These are phyloP conservation scores for Penicillium ucsense DNA, from an alignment of 495 filamentous ascomycete genomes.

Conservation along the genomic window DNA sequence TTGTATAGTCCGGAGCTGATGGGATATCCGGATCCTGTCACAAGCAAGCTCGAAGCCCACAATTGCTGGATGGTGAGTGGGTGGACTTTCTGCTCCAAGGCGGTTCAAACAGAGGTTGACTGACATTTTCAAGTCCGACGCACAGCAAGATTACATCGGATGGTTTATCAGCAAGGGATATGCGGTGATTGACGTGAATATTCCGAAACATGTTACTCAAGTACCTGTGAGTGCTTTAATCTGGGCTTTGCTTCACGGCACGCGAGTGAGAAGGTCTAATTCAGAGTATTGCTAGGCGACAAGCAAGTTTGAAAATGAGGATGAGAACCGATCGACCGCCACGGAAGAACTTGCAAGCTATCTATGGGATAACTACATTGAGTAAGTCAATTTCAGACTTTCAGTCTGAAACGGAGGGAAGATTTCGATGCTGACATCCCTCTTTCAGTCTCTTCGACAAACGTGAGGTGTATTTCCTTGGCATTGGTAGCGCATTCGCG, in stretches of 20 bases:
- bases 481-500: conserved; percentile 67
- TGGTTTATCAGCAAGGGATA: conserved; percentile 69
- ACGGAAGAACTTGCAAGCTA: conserved; percentile 73
- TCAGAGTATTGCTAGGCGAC: conserved; percentile 19
- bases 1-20: conserved; percentile 56
- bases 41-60: conserved; percentile 65
- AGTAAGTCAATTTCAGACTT: conserved; percentile 32
- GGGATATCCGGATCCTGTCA: conserved; percentile 55
- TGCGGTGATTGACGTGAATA: conserved; percentile 80
- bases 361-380: conserved; percentile 96
- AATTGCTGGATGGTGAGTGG: conserved; percentile 74
- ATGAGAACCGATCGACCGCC: conserved; percentile 35
- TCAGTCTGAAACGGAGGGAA: neutral
- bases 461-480: conserved; percentile 70
- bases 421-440: neutral
- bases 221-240: conserved; percentile 14
- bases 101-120: conserved; percentile 8
- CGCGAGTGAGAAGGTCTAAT: conserved; percentile 22
- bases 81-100: neutral
- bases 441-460: conserved; percentile 46
- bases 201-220: conserved; percentile 60
- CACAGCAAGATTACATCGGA: conserved; percentile 63
- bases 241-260: conserved; percentile 19
- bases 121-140: conserved; percentile 61
- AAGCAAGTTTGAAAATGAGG: conserved; percentile 32